A percentile compares a stretch with the other conserved stretches of the same genome.
Evolutionary conservation across 805 yeast genomes (phyloP).

Genomic region (Yarrowia sp.): DNA sequence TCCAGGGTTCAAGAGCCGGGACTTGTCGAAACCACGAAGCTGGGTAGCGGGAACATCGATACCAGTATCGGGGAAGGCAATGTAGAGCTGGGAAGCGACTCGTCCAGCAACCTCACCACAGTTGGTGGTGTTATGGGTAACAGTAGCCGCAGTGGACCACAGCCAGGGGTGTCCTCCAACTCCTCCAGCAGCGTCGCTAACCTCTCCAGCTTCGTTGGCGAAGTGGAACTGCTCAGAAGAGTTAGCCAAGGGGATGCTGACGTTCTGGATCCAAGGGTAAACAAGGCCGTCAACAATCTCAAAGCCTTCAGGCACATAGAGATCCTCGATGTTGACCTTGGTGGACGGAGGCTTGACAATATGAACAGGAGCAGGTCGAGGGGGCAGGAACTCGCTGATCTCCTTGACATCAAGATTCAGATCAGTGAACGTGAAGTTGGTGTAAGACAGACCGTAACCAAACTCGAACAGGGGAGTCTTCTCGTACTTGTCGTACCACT

Average conservation of each 20-base stretch:
- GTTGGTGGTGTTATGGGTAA: slow-evolving; percentile 48
- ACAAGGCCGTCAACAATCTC: slow-evolving; percentile 54
- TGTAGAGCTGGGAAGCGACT: slow-evolving; percentile 52
- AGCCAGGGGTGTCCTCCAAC: slow-evolving; percentile 60
- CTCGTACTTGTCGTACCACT: slow-evolving; percentile 55
- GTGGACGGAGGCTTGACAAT: neutral
- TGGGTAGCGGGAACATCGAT: slow-evolving; percentile 49
- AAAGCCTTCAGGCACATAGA: slow-evolving; percentile 51
- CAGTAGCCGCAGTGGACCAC: slow-evolving; percentile 52
- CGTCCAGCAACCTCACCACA: slow-evolving; percentile 49
- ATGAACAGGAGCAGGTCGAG: slow-evolving; percentile 34
- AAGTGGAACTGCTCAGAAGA: neutral
- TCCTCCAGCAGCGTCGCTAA: slow-evolving; percentile 42
- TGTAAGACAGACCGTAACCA: slow-evolving; percentile 60
- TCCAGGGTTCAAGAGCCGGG: neutral
- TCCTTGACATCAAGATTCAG: slow-evolving; percentile 46
- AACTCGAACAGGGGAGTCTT: slow-evolving; percentile 61
- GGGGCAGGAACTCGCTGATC: slow-evolving; percentile 46
- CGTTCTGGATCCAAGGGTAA: slow-evolving; percentile 44
- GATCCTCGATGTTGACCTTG: slow-evolving; percentile 40
- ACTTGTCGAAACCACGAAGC: slow-evolving; percentile 48
- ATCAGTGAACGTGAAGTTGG: slow-evolving; percentile 42
- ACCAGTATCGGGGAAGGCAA: slow-evolving; percentile 45
- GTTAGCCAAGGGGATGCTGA: neutral
- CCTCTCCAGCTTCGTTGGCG: neutral